A percentile compares a stretch with the other conserved stretches of the same genome.
Evolutionary conservation across 2,329 filamentous ascomycete species (phyloP).

Genomic region (Trichoderma brevicompactum): DNA sequence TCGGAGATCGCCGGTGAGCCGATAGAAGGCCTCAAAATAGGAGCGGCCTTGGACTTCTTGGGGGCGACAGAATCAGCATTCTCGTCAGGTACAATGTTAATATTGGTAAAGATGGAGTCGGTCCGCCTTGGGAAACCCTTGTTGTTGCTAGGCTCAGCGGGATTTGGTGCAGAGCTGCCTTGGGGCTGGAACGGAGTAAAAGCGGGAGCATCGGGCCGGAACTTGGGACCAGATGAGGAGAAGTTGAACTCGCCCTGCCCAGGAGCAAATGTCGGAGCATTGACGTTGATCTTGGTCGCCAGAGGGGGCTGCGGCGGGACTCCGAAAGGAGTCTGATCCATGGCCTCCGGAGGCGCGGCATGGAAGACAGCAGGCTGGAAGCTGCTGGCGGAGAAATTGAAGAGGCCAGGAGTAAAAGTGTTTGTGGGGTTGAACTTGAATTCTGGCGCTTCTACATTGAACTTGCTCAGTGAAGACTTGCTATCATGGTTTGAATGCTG

Average conservation of each 20-base stretch:
- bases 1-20: constrained; percentile 35
- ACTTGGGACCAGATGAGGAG: constrained; percentile 66
- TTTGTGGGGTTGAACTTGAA: constrained; percentile 74
- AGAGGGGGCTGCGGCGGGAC: constrained; percentile 41
- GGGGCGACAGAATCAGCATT: constrained; percentile 59
- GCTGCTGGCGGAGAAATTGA: constrained; percentile 52
- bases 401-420: constrained; percentile 56
- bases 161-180: constrained; percentile 51
- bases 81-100: constrained; percentile 65
- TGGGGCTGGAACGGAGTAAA: constrained; percentile 68
- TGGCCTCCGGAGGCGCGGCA: constrained; percentile 4
- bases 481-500: constrained; percentile 61
- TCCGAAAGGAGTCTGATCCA: constrained; percentile 31
- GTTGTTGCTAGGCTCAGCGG: constrained; percentile 49
- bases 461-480: constrained; percentile 70
- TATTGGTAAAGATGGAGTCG: constrained; percentile 70
- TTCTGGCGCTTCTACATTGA: constrained; percentile 88
- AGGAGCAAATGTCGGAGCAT: constrained; percentile 73
- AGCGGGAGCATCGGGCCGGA: constrained; percentile 75
- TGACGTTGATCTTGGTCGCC: constrained; percentile 65
- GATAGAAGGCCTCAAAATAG: constrained; percentile 72
- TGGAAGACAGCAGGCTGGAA: constrained; percentile 58
- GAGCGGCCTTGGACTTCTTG: constrained; percentile 81
- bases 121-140: constrained; percentile 48
- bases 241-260: constrained; percentile 69